These are phyloP conservation scores for Microcos paniculata DNA, from an alignment of 345 rosid genomes.

Conservation along the genomic window DNA sequence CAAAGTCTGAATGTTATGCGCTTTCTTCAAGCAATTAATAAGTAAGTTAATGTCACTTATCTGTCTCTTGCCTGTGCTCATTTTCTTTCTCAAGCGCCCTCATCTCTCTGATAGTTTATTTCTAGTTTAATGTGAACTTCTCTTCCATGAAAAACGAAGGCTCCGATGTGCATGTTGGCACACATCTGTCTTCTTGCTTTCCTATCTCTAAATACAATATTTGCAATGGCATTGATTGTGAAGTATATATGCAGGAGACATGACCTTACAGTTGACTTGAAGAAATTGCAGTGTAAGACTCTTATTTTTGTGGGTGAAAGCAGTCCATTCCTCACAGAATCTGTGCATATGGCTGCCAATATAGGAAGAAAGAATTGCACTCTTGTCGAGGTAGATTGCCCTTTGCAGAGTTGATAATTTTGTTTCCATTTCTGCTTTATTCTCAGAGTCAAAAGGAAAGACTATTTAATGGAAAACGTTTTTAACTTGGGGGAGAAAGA, in stretches of 20 bases:
- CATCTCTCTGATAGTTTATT: background rate
- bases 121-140: background rate
- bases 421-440: background rate
- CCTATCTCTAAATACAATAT: background rate
- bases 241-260: slow-evolving; percentile 44
- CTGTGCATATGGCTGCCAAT: slow-evolving; percentile 45
- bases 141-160: background rate
- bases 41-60: slow-evolving; percentile 28
- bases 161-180: background rate
- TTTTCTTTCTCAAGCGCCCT: background rate
- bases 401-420: background rate
- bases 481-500: too few relatives aligned
- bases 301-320: slow-evolving; percentile 66
- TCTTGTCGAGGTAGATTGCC: slow-evolving; percentile 50
- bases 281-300: slow-evolving; percentile 45
- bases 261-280: slow-evolving; percentile 53
- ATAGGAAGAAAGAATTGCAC: slow-evolving; percentile 47
- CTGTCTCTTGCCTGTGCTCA: background rate
- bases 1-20: slow-evolving; percentile 59
- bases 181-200: background rate
- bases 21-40: slow-evolving; percentile 62
- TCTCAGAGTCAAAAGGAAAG: background rate
- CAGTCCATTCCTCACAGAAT: slow-evolving; percentile 49
- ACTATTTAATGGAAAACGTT: background rate
- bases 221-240: slow-evolving; percentile 2